phyloP scores from a whole-genome alignment of 78 protist genomes.

The Emiliania huxleyi region DNA sequence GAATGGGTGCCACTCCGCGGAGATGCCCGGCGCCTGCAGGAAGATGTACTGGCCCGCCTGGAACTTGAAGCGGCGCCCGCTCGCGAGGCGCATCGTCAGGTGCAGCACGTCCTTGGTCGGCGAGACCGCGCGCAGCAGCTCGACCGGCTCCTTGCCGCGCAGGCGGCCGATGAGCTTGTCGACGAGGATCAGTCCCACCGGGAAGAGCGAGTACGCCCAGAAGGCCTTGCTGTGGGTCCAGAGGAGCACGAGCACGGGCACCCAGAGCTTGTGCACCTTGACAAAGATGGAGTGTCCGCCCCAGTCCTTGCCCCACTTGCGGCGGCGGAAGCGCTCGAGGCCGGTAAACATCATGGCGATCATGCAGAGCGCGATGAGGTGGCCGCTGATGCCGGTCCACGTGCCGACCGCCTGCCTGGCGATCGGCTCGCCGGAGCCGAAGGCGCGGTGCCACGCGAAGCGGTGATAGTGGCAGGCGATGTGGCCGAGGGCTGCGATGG shows the following conservation, averaged over 20 bases:
- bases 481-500: neutral
- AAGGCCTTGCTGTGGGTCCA: neutral
- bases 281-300: neutral
- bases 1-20: slow-evolving; percentile 91
- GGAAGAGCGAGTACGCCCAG: neutral
- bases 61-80: neutral
- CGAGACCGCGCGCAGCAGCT: neutral
- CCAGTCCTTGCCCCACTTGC: neutral
- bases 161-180: neutral
- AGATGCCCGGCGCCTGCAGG: slow-evolving; percentile 73
- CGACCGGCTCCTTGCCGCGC: neutral
- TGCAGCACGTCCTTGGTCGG: neutral
- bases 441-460: neutral
- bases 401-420: neutral
- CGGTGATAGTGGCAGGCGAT: neutral
- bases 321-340: neutral
- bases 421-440: neutral
- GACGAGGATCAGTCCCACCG: neutral
- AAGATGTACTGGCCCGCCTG: slow-evolving; percentile 78
- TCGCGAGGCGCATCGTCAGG: neutral
- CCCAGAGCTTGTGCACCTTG: neutral
- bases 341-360: neutral
- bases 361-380: neutral
- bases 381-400: neutral
- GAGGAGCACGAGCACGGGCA: neutral